Percentiles rank a stretch among this genome's conserved stretches.
phyloP scores from a whole-genome alignment of 2,329 filamentous ascomycete genomes.

The Pseudogymnoascus sp. region DNA sequence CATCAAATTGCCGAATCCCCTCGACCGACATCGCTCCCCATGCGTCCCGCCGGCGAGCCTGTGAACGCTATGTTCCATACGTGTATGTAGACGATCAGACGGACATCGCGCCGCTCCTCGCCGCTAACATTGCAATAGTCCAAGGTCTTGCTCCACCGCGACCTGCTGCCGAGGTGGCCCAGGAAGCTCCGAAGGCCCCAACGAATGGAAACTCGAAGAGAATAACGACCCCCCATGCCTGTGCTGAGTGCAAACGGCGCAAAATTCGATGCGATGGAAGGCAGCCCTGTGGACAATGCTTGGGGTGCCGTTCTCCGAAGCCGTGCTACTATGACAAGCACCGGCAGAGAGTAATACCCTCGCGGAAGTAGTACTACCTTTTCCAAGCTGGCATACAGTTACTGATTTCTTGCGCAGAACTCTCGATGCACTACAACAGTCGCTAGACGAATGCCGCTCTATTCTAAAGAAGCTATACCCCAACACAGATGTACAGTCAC shows the following conservation, averaged over 20 bases:
- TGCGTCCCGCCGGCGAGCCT: constrained; percentile 20
- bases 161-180: constrained; percentile 20
- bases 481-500: constrained; percentile 42
- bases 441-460: constrained; percentile 43
- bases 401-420: constrained; percentile 32
- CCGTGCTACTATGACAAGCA: constrained; percentile 76
- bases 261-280: constrained; percentile 80
- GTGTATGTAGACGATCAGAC: constrained; percentile 20
- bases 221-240: constrained; percentile 54
- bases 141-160: constrained; percentile 26
- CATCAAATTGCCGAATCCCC: neutral
- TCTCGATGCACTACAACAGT: constrained; percentile 54
- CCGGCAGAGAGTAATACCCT: constrained; percentile 65
- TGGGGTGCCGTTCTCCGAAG: constrained; percentile 72
- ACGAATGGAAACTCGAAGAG: constrained; percentile 37
- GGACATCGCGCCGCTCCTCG: neutral
- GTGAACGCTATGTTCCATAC: constrained; percentile 25
- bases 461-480: constrained; percentile 20
- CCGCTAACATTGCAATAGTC: constrained; percentile 17
- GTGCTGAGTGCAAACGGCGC: constrained; percentile 67
- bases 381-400: neutral
- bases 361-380: constrained; percentile 51
- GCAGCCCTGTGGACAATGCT: constrained; percentile 73
- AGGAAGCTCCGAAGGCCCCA: constrained; percentile 22
- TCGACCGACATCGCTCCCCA: constrained; percentile 14